Conservation (phyloP, 768 basidiomycete species). For the Russula lepida region DNA sequence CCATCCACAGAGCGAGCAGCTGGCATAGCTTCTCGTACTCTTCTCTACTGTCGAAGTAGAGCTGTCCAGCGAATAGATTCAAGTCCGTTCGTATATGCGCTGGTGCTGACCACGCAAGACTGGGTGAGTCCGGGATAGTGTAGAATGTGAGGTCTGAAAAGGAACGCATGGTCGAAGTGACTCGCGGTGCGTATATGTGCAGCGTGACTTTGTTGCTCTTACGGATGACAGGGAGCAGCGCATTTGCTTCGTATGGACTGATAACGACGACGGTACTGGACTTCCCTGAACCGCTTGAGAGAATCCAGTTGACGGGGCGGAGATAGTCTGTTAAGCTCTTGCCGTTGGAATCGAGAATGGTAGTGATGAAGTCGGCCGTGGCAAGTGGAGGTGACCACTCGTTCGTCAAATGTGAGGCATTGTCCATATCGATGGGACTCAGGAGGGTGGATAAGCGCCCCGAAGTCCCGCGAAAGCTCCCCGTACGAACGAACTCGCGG, state of each 20-base stretch:
- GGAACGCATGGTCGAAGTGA: conserved; percentile 4
- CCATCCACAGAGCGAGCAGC: conserved; percentile 11
- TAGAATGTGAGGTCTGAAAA: conserved; percentile 9
- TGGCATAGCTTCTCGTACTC: conserved; percentile 11
- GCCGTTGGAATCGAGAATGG: not conserved
- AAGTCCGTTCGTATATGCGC: conserved; percentile 3
- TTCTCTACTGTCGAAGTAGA: conserved; percentile 13
- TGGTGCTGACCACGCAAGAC: not conserved
- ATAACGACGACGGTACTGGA: not conserved
- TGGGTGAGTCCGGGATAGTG: not conserved
- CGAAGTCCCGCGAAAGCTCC: not conserved
- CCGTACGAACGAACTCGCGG: conserved; percentile 4
- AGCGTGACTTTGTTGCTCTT: conserved; percentile 5
- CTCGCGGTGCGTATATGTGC: conserved; percentile 10
- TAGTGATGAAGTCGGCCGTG: conserved; percentile 7
- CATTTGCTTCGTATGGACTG: conserved; percentile 13
- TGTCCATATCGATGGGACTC: not conserved
- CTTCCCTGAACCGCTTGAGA: conserved; percentile 11
- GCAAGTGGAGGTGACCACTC: conserved; percentile 12
- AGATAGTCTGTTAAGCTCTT: conserved; percentile 2
- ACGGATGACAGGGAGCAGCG: conserved; percentile 12
- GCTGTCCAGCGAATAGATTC: conserved; percentile 13
- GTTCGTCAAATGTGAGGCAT: not conserved
- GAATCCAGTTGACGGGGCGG: conserved; percentile 13
- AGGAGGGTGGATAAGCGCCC: not conserved